phyloP scores from a whole-genome alignment of 257 asterid species.

The Solanum commersonii region DNA sequence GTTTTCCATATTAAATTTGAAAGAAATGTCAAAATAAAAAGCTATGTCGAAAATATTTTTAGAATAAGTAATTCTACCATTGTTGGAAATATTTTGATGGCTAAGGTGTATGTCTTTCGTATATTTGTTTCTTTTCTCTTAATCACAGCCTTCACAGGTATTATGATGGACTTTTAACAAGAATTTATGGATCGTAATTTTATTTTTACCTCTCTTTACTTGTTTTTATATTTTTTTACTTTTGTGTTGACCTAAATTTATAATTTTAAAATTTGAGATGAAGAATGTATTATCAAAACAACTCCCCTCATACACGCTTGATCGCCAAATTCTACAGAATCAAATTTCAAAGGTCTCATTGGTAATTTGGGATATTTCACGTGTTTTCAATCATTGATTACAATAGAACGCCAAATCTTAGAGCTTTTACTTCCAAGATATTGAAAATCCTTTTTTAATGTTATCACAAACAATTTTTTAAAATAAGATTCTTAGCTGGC shows the following conservation, averaged over 20 bases:
- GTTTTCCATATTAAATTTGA: neutral
- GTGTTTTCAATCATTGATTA: neutral
- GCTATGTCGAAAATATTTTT: no score
- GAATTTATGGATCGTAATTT: no score
- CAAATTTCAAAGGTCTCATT: neutral
- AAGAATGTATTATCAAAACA: neutral
- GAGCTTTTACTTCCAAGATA: neutral
- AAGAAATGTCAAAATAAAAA: neutral
- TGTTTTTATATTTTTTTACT: no score
- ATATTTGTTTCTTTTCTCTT: neutral
- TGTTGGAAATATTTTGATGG: neutral
- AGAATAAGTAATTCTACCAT: neutral
- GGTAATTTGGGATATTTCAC: neutral
- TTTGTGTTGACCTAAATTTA: no score
- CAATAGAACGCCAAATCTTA: neutral
- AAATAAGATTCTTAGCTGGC: neutral
- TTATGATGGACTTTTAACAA: neutral
- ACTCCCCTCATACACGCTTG: neutral
- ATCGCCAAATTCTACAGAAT: neutral
- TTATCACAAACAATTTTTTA: neutral
- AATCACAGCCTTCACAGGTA: neutral
- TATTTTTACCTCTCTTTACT: no score
- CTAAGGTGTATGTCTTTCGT: neutral
- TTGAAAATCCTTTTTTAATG: no score
- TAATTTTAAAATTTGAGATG: fast-evolving